Base-by-base conservation (phyloP, 2,329 filamentous ascomycete genomes). In the Coniochaeta sp. region DNA sequence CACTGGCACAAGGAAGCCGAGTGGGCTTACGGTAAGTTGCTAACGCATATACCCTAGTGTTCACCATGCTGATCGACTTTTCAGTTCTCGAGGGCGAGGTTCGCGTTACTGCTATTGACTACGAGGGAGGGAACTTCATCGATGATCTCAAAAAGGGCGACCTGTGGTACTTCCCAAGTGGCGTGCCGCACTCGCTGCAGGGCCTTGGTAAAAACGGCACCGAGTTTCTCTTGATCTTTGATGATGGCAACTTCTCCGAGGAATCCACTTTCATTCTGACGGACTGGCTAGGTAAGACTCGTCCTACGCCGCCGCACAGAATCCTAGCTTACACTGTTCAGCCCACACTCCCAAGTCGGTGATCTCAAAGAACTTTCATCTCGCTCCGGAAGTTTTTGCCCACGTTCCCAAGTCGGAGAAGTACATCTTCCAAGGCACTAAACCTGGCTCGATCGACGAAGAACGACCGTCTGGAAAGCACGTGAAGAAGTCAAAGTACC, bases 1-100 rank as follows among this genome's bases (percentile, higher is more conserved):
- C 89, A 92, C 69, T 92, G 89, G 89, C 89, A 92, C 77, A 90
- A 89, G 66, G 87, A 90, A 70, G 88, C 87, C 40, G 89, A 92
- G 69, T 91, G 89, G 89, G 87, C 87, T 0, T 91, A 89, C 63
- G 85, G 47, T n/a, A 52, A 17, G 47, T 52, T 1, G 22, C 26
- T 8, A 1, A n/a, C 11, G 24, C 11, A 31, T 52, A 17, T 16
- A 52, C 17, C 7, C 12, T 12, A 1, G 3, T 52, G 24, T 17
- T 17, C 22, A n/a, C 11, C 5, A 36, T 52, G 16, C 47, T 52
- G 24, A 52, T 14, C 11, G 19, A 31, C n/a, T 47, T 31, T 3
- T n/a, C 88, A 0, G 89, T 86, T 0, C 80, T 92, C 19, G 88
- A 91, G 47, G 72, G 84, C 26, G 47, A 52, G 17, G 47, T 52